Evolutionary conservation across 345 rosid genomes (phyloP), one percentile per base, ranked within the genome.

Genomic region (Murraya koenigii): DNA sequence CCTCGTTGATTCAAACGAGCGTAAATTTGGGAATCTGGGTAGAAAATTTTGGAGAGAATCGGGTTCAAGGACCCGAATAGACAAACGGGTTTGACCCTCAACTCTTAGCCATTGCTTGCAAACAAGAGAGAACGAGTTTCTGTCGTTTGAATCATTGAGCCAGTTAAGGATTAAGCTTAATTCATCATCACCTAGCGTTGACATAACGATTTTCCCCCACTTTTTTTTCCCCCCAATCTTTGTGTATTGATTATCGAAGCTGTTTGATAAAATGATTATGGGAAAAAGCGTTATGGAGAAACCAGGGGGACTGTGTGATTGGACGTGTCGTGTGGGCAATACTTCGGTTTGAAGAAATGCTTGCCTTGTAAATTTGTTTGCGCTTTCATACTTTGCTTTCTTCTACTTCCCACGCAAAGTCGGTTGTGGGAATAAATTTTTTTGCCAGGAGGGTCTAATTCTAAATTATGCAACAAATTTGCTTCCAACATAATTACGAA

Each of bases 11-110:
- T 76, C 76, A 55, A 87, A 79, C 1, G 38, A 22, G 39, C 66
- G 26, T 44, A 87, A 38, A 63, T 82, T 87, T 55, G 90, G 88
- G 84, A 85, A 87, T 77, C 90, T 85, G 66, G 85, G 84, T n/a
- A 84, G 60, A 78, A 80, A 85, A 32, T 25, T 47, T 2, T 28
- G 86, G 2, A 87, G 76, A 25, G 74, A 79, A 56, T 84, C 85
- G 23, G 83, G 81, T 10, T 81, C 82, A 15, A 79, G 68, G 75
- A 87, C 84, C n/a, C 87, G 85, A 69, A 85, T 84, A 38, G 79
- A 77, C 35, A 44, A 64, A 19, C 88, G 87, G 28, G 66, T 77
- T 38, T 33, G 69, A 54, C 90, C 87, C 55, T 87, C 90, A 14
- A 82, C 82, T 66, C 82, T 60, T 20, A 78, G 84, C 90, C 90